Base-by-base conservation (phyloP, 1,284 basidiomycete genomes). In the Irpex sp. region DNA sequence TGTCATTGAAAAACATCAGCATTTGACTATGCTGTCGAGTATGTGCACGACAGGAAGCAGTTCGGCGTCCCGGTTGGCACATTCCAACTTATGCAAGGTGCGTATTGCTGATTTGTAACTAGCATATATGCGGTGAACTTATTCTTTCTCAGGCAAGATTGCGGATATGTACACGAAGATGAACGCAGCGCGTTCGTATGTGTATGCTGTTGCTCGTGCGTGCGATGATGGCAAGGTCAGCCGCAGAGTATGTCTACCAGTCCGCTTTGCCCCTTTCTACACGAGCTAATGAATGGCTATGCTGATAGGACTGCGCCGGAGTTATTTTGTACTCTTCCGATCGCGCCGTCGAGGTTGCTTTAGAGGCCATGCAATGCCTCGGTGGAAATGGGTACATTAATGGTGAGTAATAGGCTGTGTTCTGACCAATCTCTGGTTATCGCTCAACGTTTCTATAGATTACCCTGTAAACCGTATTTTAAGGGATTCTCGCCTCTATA, bases 141-240 rank as follows among this genome's bases (percentile, higher is more conserved):
- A 53, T 61, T 43, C 46, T 54, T 64, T 56, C 31, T 17, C 67
- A 90, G 89, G 81, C 60, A 92, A 92, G 71, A 87, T 92, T 58
- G 90, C 90, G 71, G 95, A 98, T 75, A 98, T 98, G 95, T 98
- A 97, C 74, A 97, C 95, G 17, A 94, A 92, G 74, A 79, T 98
- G 58, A 92, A 89, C 68, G 93, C 95, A 4, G 92, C 92, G 62
- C 82, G 96, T 61, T 84, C 93, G 35, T 97, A 97, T 74, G 94
- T 97, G 54, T 98, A 98, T 75, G 91, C 94, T 26, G 95, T 98
- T 21, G 94, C 92, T 4, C 81, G 88, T 68, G 94, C 94, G 17
- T 96, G 94, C 72, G 95, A 97, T 75, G 78, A 79, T 33, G 93
- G 92, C 1, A 85, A 89, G 66, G 80, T 95, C 63, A 95, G 93